Conservation (phyloP, 208 protist genomes). For the Leishmania guyanensis region DNA sequence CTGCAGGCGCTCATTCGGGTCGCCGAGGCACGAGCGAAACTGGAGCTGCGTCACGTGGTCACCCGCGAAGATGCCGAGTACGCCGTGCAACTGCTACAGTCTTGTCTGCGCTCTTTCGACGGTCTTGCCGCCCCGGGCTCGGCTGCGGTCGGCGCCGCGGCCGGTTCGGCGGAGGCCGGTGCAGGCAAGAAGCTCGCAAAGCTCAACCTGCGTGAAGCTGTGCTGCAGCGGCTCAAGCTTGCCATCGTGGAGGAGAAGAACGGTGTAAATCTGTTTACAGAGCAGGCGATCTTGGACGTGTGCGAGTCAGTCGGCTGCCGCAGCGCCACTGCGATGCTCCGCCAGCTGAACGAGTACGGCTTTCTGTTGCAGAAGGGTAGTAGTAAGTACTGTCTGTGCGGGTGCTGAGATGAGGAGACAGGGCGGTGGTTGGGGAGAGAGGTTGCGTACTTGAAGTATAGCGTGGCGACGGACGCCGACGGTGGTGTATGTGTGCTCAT, state of each 20-base stretch:
- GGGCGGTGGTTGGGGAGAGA: neutral
- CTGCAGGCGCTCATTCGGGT: constrained; percentile 95
- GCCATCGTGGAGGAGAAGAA: constrained; percentile 51
- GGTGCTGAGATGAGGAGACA: constrained; percentile 29
- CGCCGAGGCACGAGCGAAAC: constrained; percentile 90
- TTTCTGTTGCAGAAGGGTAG: constrained; percentile 62
- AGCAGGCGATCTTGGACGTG: constrained; percentile 54
- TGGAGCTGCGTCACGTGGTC: constrained; percentile 90
- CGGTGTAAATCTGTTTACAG: constrained; percentile 56
- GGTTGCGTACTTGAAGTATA: neutral
- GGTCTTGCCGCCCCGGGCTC: constrained; percentile 26
- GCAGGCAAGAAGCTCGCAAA: constrained; percentile 33
- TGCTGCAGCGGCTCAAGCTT: constrained; percentile 71
- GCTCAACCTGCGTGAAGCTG: constrained; percentile 60
- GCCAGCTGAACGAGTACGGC: constrained; percentile 85
- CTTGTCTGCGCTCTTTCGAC: constrained; percentile 54
- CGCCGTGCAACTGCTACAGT: constrained; percentile 90
- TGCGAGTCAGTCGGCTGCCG: constrained; percentile 81
- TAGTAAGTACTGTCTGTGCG: constrained; percentile 68
- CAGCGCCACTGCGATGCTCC: constrained; percentile 69
- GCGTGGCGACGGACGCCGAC: neutral
- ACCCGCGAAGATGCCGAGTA: constrained; percentile 92
- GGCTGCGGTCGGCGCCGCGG: constrained; percentile 5
- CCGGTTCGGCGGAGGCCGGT: constrained; percentile 2
- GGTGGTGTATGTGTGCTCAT: neutral